A percentile compares a stretch with the other conserved stretches of the same genome.
Conservation (phyloP, 805 yeast genomes). For the Komagataella phaffii region DNA sequence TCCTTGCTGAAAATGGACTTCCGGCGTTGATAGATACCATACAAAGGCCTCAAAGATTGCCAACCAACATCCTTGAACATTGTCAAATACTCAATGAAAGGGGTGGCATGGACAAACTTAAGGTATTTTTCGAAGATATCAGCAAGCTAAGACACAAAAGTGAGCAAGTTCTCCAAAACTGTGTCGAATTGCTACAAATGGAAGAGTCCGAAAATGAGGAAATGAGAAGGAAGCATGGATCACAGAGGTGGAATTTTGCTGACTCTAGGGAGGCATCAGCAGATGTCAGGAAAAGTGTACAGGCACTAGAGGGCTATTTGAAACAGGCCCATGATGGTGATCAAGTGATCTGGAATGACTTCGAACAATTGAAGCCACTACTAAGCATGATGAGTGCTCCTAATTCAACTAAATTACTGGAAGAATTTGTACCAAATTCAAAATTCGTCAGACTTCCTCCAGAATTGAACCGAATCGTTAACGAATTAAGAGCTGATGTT, state of each 20-base stretch:
- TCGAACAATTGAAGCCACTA: slow-evolving; percentile 30
- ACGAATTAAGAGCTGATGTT: slow-evolving; percentile 22
- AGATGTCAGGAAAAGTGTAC: slow-evolving; percentile 24
- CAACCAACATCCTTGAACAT: slow-evolving; percentile 41
- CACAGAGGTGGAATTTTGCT: slow-evolving; percentile 37
- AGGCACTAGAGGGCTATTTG: slow-evolving; percentile 33
- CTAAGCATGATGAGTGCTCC: slow-evolving; percentile 30
- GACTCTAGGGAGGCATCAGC: slow-evolving; percentile 30
- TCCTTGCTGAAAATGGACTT: slow-evolving; percentile 33
- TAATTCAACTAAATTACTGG: slow-evolving; percentile 11
- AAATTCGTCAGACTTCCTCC: slow-evolving; percentile 19
- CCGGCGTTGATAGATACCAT: slow-evolving; percentile 53
- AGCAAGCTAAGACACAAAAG: slow-evolving; percentile 26
- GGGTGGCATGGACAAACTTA: slow-evolving; percentile 38
- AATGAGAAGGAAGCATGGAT: slow-evolving; percentile 37
- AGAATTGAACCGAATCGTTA: slow-evolving; percentile 15
- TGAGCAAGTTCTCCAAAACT: slow-evolving; percentile 26
- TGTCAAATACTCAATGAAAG: slow-evolving; percentile 34
- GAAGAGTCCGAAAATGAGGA: slow-evolving; percentile 45
- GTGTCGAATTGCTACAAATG: slow-evolving; percentile 27
- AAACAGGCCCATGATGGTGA: slow-evolving; percentile 54
- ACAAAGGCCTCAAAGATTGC: slow-evolving; percentile 42
- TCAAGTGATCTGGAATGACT: slow-evolving; percentile 29
- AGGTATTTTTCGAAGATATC: slow-evolving; percentile 31
- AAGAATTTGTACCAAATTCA: slow-evolving; percentile 14